Evolutionary conservation across 306 rosid genomes (phyloP).

Genomic region (Arachis stenosperma): DNA sequence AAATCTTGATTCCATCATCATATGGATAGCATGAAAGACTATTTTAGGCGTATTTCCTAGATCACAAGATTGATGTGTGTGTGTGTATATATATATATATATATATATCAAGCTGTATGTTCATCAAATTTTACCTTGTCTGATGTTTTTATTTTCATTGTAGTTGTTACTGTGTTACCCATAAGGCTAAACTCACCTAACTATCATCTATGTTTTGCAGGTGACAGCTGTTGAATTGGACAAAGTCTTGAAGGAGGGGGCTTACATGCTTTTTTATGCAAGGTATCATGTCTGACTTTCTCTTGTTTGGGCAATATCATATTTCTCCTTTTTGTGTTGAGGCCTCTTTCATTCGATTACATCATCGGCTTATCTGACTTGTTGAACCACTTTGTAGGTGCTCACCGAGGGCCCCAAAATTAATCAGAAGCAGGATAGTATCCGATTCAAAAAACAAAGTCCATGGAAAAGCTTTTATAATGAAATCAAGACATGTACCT

Average conservation of each 20-base stretch:
- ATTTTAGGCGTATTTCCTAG: constrained; percentile 1
- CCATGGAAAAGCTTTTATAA: constrained; percentile 47
- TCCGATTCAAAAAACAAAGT: constrained; percentile 59
- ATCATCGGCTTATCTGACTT: constrained; percentile 27
- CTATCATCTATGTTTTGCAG: constrained; percentile 44
- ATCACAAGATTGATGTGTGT: neutral
- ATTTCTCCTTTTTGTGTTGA: neutral
- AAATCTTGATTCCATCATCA: neutral
- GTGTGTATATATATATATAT: no score
- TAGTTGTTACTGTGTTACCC: neutral
- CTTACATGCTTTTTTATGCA: constrained; percentile 91
- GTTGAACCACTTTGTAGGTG: constrained; percentile 59
- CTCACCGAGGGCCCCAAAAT: constrained; percentile 85
- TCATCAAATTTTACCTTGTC: constrained; percentile 1
- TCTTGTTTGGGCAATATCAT: neutral
- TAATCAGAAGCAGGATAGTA: constrained; percentile 57
- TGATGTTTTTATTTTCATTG: constrained; percentile 10
- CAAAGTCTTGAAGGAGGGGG: constrained; percentile 71
- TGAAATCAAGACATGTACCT: constrained; percentile 46
- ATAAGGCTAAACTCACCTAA: neutral
- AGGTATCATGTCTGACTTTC: constrained; percentile 53
- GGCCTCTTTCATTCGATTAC: neutral
- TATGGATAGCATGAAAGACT: neutral
- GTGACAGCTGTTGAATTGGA: constrained; percentile 74
- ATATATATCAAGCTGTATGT: neutral